These are phyloP conservation scores for Achaetomium macrosporum DNA, from an alignment of 2,329 filamentous ascomycete species.

Conservation along the genomic window DNA sequence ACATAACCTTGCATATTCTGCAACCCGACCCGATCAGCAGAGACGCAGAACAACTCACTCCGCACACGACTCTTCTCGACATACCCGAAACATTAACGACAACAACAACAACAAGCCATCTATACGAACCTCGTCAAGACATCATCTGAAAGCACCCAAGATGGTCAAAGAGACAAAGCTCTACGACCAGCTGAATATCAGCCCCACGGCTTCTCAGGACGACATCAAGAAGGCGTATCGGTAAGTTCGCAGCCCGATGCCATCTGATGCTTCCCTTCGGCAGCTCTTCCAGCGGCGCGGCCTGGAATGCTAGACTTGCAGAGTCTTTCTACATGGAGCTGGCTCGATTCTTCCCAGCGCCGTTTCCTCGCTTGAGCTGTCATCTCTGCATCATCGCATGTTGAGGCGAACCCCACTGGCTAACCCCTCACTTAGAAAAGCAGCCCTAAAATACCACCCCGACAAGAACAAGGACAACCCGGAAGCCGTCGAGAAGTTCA, in stretches of 20 bases:
- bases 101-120: neutral
- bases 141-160: conserved; percentile 28
- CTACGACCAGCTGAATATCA: conserved; percentile 79
- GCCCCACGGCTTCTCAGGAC: conserved; percentile 76
- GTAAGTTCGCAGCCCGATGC: conserved; percentile 41
- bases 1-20: conserved; percentile 8
- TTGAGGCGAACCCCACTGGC: conserved; percentile 15
- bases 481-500: conserved; percentile 85
- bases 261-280: neutral
- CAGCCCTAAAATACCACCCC: conserved; percentile 85
- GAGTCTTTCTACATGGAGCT: neutral
- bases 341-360: neutral
- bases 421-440: conserved; percentile 57
- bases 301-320: neutral
- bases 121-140: neutral
- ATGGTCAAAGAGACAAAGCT: conserved; percentile 97
- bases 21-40: conserved; percentile 14
- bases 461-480: conserved; percentile 97
- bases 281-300: neutral
- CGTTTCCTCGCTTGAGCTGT: neutral
- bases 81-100: neutral
- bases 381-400: neutral
- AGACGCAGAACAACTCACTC: conserved; percentile 10
- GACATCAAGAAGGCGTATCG: conserved; percentile 97
- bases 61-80: conserved; percentile 4